Conservation (phyloP, 352 stramenopile species). For the Phytopythium litorale region DNA sequence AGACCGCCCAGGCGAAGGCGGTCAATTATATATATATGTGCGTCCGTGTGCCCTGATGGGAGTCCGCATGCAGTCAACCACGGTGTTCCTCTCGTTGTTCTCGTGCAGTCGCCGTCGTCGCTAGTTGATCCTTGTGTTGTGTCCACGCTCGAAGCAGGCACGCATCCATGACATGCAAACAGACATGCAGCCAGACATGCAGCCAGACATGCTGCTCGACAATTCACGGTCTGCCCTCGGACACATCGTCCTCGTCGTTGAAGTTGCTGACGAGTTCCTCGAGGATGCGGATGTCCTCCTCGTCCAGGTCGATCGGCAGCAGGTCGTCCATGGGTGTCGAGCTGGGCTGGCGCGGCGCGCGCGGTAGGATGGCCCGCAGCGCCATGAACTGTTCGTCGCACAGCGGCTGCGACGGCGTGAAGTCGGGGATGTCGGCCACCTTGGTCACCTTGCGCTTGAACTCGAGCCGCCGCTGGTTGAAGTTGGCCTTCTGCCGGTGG, state of each 20-base stretch:
- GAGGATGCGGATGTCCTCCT: constrained; percentile 15
- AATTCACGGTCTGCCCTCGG: background rate
- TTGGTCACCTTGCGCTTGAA: constrained; percentile 11
- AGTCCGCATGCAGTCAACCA: background rate
- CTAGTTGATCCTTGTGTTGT: background rate
- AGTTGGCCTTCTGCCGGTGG: constrained; percentile 26
- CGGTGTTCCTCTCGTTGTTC: background rate
- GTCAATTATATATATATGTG: constrained; percentile 1
- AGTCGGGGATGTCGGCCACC: constrained; percentile 8
- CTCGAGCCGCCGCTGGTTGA: constrained; percentile 22
- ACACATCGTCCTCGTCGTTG: constrained; percentile 8
- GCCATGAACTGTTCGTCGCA: constrained; percentile 8
- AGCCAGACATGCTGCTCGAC: background rate
- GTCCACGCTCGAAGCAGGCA: too few species aligned
- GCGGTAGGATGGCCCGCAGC: constrained; percentile 4
- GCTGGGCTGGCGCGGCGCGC: background rate
- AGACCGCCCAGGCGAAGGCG: background rate
- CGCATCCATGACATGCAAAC: too few species aligned
- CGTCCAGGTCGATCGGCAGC: constrained; percentile 10
- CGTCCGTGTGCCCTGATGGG: background rate
- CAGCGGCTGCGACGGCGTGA: constrained; percentile 5
- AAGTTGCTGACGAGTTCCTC: constrained; percentile 13
- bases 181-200: too few species aligned
- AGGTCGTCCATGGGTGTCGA: background rate
- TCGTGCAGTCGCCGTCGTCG: background rate